A percentile compares a stretch with the other conserved stretches of the same genome.
Evolutionary conservation across 345 rosid species (phyloP).

Genomic region (Syzygium oleosum): DNA sequence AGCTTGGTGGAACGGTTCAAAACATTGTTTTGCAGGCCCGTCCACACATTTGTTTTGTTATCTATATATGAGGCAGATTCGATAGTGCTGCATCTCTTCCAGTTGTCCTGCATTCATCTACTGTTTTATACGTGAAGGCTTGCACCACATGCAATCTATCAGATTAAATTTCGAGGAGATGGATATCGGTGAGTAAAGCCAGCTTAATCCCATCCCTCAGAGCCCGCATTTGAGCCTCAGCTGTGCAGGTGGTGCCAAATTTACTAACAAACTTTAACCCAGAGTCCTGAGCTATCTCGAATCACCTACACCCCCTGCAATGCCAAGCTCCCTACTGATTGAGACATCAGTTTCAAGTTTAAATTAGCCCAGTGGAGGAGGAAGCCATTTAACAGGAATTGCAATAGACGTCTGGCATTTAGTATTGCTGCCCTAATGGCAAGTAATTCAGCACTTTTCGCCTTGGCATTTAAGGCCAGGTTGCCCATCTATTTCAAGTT

Average conservation of each 20-base stretch:
- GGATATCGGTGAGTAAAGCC: neutral
- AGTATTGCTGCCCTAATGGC: neutral
- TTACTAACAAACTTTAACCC: too few species aligned
- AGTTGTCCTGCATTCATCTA: neutral
- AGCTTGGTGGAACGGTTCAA: too few species aligned
- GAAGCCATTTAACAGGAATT: neutral
- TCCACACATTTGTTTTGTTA: neutral
- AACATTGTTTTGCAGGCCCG: neutral
- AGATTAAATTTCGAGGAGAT: neutral
- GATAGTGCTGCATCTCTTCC: neutral
- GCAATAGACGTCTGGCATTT: neutral
- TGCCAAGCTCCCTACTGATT: neutral
- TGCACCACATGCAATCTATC: neutral
- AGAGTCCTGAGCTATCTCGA: neutral
- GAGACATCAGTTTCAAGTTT: neutral
- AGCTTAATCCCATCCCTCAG: neutral
- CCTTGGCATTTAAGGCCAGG: neutral
- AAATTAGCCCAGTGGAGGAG: neutral
- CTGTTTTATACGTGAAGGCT: neutral
- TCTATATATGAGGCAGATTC: neutral
- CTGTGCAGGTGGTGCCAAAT: too few species aligned
- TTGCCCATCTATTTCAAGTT: neutral
- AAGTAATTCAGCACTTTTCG: neutral
- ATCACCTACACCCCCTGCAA: neutral
- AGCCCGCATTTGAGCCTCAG: too few species aligned